These are phyloP conservation scores for Dictyostelium intermedium DNA, from an alignment of 78 protist genomes.

Conservation along the genomic window DNA sequence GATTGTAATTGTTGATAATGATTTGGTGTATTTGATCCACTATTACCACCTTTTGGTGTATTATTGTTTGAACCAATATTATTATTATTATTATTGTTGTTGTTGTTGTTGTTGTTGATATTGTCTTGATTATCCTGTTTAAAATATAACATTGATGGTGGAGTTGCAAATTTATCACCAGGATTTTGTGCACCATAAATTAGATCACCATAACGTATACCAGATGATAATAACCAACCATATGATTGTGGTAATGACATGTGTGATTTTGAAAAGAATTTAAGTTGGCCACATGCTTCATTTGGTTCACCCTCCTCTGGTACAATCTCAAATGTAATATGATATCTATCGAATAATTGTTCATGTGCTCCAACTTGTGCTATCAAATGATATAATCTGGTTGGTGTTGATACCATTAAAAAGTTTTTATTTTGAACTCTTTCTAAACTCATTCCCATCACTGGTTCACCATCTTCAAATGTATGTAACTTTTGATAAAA, in stretches of 20 bases:
- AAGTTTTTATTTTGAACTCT: constrained; percentile 35
- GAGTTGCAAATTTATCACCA: constrained; percentile 75
- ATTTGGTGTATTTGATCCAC: neutral
- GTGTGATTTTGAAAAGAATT: constrained; percentile 47
- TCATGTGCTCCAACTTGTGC: constrained; percentile 77
- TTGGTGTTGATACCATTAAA: constrained; percentile 85
- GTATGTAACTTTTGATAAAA: constrained; percentile 30
- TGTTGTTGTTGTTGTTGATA: neutral
- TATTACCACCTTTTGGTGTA: neutral
- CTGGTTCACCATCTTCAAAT: constrained; percentile 54
- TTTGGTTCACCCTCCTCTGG: constrained; percentile 59
- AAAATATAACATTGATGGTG: constrained; percentile 30
- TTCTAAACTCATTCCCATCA: constrained; percentile 82
- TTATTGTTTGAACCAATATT: neutral
- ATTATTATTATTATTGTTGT: neutral
- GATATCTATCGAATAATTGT: constrained; percentile 51
- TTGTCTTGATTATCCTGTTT: constrained; percentile 21
- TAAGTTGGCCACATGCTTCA: constrained; percentile 52
- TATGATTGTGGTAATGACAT: constrained; percentile 61
- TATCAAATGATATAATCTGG: constrained; percentile 53
- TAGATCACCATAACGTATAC: constrained; percentile 78
- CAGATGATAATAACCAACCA: constrained; percentile 87
- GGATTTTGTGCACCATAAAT: constrained; percentile 79
- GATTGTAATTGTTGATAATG: neutral
- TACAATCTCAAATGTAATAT: constrained; percentile 74